These are phyloP conservation scores for Cordia subcordata DNA, from an alignment of 257 asterid species.

Conservation along the genomic window DNA sequence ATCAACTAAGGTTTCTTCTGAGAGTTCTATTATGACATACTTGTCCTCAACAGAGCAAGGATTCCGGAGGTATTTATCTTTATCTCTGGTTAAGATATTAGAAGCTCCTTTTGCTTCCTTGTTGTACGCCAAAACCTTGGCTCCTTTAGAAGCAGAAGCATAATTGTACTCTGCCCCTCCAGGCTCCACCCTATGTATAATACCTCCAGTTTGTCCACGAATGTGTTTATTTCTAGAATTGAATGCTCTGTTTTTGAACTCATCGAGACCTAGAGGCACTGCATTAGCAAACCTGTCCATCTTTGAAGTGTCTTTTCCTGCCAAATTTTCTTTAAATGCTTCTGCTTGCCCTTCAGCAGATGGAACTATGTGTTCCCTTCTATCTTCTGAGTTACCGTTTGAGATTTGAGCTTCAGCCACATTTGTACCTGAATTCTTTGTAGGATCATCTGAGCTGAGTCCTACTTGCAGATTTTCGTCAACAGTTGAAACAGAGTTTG, in stretches of 20 bases:
- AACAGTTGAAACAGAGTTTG: slow-evolving; percentile 20
- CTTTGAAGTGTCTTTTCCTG: slow-evolving; percentile 32
- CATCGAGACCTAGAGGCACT: slow-evolving; percentile 70
- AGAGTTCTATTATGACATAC: slow-evolving; percentile 82
- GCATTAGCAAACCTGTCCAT: slow-evolving; percentile 37
- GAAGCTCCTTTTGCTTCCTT: slow-evolving; percentile 98
- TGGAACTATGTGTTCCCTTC: slow-evolving; percentile 13
- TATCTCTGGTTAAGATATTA: slow-evolving; percentile 74
- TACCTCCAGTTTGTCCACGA: slow-evolving; percentile 54
- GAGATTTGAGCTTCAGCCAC: slow-evolving; percentile 21
- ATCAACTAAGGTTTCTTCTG: slow-evolving; percentile 87
- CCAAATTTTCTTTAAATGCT: slow-evolving; percentile 22
- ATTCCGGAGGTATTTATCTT: slow-evolving; percentile 91
- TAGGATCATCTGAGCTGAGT: slow-evolving; percentile 22
- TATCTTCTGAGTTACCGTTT: slow-evolving; percentile 11
- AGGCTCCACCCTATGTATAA: slow-evolving; percentile 78
- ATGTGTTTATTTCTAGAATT: slow-evolving; percentile 36
- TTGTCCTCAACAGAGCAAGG: slow-evolving; percentile 92
- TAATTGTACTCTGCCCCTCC: slow-evolving; percentile 89
- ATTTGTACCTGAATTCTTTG: slow-evolving; percentile 11
- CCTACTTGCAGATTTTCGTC: slow-evolving; percentile 25
- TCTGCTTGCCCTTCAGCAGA: slow-evolving; percentile 31
- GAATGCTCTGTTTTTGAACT: slow-evolving; percentile 70
- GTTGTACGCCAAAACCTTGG: slow-evolving; percentile 78
- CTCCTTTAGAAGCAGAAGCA: slow-evolving; percentile 93